Base-by-base conservation (phyloP, 1,284 basidiomycete genomes). In the Puccinia triticina region DNA sequence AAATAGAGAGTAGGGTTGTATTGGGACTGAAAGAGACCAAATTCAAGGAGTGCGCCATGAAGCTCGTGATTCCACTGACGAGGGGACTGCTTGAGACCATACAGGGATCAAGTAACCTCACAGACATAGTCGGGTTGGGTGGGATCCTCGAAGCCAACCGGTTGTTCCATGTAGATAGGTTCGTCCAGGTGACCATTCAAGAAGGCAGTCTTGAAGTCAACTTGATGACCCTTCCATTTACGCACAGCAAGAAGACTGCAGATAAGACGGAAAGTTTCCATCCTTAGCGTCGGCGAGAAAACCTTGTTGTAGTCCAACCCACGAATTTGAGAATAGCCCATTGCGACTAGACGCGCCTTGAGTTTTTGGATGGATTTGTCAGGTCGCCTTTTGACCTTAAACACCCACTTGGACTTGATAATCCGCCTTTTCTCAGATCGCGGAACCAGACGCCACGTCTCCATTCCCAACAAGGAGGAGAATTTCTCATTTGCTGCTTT, bases 221-320 rank as follows among this genome's bases (percentile, higher is more conserved):
- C 40, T 12, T 43, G 40, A 12, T 16, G 16, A 53, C 50, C 50
- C 16, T 16, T 3, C 50, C 50, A 57, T 11, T 26, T 4, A 26
- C n/a, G 21, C 10, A 57, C n/a, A n/a, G 55, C 55, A 29, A 29
- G 4, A 26, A 57, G 55, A n/a, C 55, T 57, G 55, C n/a, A 57
- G 3, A 57, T 4, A 29, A 69, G 43, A 40, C 18, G 21, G 8
- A 69, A 26, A 37, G 29, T 69, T 37, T 37, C 43, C 1, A 37
- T 29, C 16, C 66, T 2, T 2, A 37, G 14, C 23, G 66, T 37
- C 37, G 66, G 66, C 1, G 66, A 2, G 26, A 69, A 69, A 29
- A 46, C 43, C 37, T 69, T 29, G 10, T 69, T 23, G n/a, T 69
- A 69, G 18, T 69, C 66, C 32, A 69, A 11, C 11, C 66, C 66